Conservation (phyloP, 129 eudicot species). For the Chrysanthemum lavandulifolium region DNA sequence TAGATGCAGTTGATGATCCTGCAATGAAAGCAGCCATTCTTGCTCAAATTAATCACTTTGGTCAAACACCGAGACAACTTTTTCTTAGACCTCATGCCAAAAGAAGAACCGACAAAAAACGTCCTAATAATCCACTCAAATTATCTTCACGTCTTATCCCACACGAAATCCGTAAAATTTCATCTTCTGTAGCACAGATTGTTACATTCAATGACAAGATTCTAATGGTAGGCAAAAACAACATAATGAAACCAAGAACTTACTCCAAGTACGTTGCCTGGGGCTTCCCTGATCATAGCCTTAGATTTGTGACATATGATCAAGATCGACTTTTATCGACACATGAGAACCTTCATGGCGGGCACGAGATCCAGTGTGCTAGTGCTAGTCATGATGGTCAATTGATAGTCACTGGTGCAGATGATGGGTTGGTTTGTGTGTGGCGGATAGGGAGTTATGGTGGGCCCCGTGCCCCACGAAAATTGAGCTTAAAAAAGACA, state of each 20-base stretch:
- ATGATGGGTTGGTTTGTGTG: constrained; percentile 74
- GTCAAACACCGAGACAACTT: constrained; percentile 92
- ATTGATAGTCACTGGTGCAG: constrained; percentile 77
- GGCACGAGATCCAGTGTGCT: constrained; percentile 82
- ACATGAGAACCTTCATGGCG: constrained; percentile 93
- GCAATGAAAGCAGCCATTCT: constrained; percentile 97
- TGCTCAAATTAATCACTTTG: constrained; percentile 96
- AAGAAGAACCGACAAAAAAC: constrained; percentile 59
- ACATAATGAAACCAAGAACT: constrained; percentile 74
- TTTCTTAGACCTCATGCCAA: constrained; percentile 80
- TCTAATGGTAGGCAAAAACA: constrained; percentile 59
- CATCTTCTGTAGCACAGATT: constrained; percentile 64
- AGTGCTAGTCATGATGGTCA: constrained; percentile 84
- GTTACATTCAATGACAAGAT: constrained; percentile 64
- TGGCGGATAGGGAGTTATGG: constrained; percentile 70
- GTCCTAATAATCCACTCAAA: constrained; percentile 64
- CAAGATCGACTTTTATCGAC: constrained; percentile 84
- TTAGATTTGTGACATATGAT: constrained; percentile 71
- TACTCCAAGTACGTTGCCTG: constrained; percentile 80
- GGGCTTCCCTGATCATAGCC: constrained; percentile 94
- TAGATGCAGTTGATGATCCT: constrained; percentile 87
- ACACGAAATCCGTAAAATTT: constrained; percentile 55
- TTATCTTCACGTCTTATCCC: constrained; percentile 60
- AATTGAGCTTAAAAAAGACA: constrained; percentile 52
- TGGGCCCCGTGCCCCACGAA: constrained; percentile 55